Conservation (phyloP, 2,329 filamentous ascomycete species). For the Colletotrichum camelliae region DNA sequence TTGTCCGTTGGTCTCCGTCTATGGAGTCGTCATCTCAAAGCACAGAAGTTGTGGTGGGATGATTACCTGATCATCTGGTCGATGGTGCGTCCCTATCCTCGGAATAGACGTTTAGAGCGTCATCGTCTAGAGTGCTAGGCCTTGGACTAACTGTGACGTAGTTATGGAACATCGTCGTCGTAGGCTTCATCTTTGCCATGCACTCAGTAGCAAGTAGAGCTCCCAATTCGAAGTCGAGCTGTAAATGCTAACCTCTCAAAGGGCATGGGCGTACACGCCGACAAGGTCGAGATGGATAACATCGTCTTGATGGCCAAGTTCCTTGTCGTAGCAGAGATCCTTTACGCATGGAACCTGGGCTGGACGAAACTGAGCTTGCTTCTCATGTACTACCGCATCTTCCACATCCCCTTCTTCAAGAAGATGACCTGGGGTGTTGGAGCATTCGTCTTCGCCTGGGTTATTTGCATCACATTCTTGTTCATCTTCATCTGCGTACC, state of each 20-base stretch:
- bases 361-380: conserved; percentile 57
- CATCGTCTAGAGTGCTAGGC: neutral
- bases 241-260: neutral
- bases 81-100: conserved; percentile 38
- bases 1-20: conserved; percentile 44
- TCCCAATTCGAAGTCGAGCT: neutral
- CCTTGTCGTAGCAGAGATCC: conserved; percentile 51
- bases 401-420: conserved; percentile 48
- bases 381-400: conserved; percentile 59
- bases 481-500: conserved; percentile 59
- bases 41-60: conserved; percentile 54
- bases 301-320: conserved; percentile 52
- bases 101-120: neutral
- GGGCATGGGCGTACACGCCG: conserved; percentile 54
- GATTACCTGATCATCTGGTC: conserved; percentile 55
- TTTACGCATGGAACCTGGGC: conserved; percentile 53
- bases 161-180: conserved; percentile 46
- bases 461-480: conserved; percentile 51
- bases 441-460: conserved; percentile 50
- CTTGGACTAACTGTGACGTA: conserved; percentile 18
- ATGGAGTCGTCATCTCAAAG: conserved; percentile 45
- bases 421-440: conserved; percentile 45
- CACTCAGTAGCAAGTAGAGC: conserved; percentile 26
- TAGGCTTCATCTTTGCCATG: conserved; percentile 56
- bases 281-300: conserved; percentile 36